These are phyloP conservation scores for Eimeria tenella DNA, from an alignment of 169 alveolate species.

Conservation along the genomic window DNA sequence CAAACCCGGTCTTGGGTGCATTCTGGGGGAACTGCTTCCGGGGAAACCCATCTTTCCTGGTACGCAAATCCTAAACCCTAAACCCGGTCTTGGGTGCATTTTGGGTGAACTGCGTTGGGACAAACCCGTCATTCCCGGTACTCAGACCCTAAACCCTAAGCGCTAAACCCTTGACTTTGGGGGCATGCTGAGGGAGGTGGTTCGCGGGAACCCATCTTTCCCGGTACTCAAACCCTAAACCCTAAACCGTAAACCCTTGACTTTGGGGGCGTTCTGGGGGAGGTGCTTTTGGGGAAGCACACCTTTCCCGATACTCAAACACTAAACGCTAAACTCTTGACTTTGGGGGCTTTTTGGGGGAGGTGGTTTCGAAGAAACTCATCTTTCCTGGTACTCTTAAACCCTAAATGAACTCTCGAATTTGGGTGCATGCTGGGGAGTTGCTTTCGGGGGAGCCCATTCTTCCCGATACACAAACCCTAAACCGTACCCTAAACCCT, in stretches of 20 bases:
- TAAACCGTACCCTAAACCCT: neutral
- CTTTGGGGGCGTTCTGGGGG: neutral
- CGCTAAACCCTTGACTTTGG: neutral
- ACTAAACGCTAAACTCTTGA: neutral
- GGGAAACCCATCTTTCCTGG: slow-evolving; percentile 99
- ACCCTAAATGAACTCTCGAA: neutral
- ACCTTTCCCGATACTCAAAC: no score
- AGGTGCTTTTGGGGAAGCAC: no score
- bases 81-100: neutral
- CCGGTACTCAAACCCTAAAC: no score
- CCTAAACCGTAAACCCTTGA: neutral
- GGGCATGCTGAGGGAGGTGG: neutral
- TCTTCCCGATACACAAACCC: no score
- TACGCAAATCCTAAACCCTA: neutral
- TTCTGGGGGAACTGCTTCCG: slow-evolving; percentile 95
- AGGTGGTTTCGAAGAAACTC: no score
- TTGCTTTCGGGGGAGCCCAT: no score
- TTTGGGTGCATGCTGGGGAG: neutral
- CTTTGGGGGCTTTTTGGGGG: neutral
- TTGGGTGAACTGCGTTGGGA: no score
- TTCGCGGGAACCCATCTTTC: no score
- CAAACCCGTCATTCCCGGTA: no score
- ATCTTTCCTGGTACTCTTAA: neutral
- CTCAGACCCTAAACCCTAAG: neutral
- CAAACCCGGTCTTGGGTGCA: neutral